Conservation (phyloP, 1,284 basidiomycete species). For the Apiotrichum laibachii region DNA sequence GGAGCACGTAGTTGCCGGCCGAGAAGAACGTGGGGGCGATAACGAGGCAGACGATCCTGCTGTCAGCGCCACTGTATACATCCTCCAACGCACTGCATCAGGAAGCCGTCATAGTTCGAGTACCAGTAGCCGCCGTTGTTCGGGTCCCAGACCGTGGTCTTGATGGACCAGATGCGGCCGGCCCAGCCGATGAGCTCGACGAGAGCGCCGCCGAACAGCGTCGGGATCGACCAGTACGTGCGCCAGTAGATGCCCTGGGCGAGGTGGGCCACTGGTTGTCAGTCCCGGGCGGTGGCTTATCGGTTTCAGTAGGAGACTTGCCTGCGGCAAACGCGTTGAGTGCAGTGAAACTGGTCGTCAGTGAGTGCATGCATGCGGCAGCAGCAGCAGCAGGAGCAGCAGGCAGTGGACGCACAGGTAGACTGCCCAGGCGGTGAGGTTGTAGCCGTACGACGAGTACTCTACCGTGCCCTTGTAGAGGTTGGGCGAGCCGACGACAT, state of each 20-base stretch:
- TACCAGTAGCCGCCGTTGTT: conserved; percentile 25
- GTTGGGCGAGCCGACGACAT: conserved; percentile 27
- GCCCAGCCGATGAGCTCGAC: conserved; percentile 18
- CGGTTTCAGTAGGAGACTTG: too few species aligned
- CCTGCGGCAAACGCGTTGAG: not conserved
- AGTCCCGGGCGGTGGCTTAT: too few species aligned
- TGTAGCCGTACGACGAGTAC: conserved; percentile 30
- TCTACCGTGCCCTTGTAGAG: conserved; percentile 21
- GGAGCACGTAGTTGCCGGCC: conserved; percentile 40
- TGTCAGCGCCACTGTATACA: not conserved
- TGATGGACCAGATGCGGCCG: conserved; percentile 22
- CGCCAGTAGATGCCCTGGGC: conserved; percentile 27
- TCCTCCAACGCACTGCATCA: conserved; percentile 28
- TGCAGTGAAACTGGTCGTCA: not conserved
- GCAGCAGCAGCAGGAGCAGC: too few species aligned
- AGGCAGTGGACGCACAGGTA: not conserved
- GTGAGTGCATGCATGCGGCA: not conserved
- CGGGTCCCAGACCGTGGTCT: conserved; percentile 17
- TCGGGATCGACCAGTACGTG: conserved; percentile 37
- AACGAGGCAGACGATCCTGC: conserved; percentile 32
- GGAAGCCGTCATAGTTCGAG: conserved; percentile 17
- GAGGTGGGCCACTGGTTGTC: conserved; percentile 32
- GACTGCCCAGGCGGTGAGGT: not conserved
- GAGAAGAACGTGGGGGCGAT: conserved; percentile 41
- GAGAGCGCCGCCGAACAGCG: conserved; percentile 26